These are phyloP conservation scores for Thalassiosira exigua DNA, from an alignment of 352 stramenopile species.

Conservation along the genomic window DNA sequence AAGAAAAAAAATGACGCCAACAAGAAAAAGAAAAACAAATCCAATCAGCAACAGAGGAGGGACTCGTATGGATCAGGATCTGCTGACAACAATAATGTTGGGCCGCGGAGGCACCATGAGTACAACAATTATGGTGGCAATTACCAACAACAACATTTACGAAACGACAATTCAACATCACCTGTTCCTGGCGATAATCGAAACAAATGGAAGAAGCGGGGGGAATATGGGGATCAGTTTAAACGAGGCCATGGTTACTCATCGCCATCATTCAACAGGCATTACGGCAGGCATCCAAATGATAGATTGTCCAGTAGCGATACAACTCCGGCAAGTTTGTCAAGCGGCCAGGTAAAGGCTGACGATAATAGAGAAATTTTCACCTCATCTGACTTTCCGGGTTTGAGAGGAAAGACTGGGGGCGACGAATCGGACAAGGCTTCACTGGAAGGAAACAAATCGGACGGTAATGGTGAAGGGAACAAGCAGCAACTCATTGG, in stretches of 20 bases:
- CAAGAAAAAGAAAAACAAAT: conserved; percentile 53
- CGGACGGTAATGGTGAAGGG: conserved; percentile 16
- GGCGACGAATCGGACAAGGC: conserved; percentile 1
- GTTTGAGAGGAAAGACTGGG: conserved; percentile 36
- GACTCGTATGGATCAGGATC: conserved; percentile 20
- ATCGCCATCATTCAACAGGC: conserved; percentile 18
- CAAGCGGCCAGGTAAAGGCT: not conserved
- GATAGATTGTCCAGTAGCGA: conserved; percentile 19
- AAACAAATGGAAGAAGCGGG: conserved; percentile 26
- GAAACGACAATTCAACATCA: conserved; percentile 23
- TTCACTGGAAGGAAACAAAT: conserved; percentile 7
- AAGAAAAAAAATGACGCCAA: conserved; percentile 28
- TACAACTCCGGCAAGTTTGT: conserved; percentile 1
- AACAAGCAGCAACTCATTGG: conserved; percentile 31
- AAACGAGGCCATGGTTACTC: conserved; percentile 19
- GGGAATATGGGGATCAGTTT: conserved; percentile 17
- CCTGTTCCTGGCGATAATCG: conserved; percentile 15
- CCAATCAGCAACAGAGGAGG: conserved; percentile 13
- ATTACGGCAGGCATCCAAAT: conserved; percentile 26
- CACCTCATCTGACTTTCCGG: conserved; percentile 54
- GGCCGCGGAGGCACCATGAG: conserved; percentile 10
- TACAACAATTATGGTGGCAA: conserved; percentile 22
- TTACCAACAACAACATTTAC: too few relatives aligned
- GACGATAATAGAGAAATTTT: conserved; percentile 49
- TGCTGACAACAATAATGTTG: conserved; percentile 14